Evolutionary conservation across 2,329 filamentous ascomycete species (phyloP).

Genomic region (Pseudogymnoascus sp.): DNA sequence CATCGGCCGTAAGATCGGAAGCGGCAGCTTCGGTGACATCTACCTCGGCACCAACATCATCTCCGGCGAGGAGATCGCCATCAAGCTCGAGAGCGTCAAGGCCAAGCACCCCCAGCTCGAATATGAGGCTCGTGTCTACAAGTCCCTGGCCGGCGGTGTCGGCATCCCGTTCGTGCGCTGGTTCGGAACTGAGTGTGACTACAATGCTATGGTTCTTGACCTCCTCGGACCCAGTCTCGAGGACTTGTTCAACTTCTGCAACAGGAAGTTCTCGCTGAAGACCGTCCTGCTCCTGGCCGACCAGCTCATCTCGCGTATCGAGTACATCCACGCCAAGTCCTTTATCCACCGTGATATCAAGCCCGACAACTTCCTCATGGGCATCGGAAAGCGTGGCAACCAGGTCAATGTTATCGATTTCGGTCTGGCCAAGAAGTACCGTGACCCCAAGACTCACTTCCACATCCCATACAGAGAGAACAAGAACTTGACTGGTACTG

Average conservation of each 20-base stretch:
- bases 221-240: constrained; percentile 91
- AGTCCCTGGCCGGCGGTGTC: constrained; percentile 86
- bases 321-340: constrained; percentile 99
- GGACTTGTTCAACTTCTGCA: constrained; percentile 99
- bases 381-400: constrained; percentile 97
- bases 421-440: constrained; percentile 98
- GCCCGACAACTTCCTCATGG: constrained; percentile 99
- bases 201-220: constrained; percentile 99
- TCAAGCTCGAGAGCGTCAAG: constrained; percentile 99
- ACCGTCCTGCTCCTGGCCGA: constrained; percentile 94
- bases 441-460: constrained; percentile 99
- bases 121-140: constrained; percentile 93
- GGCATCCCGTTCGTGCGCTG: constrained; percentile 98
- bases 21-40: constrained; percentile 95
- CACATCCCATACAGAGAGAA: constrained; percentile 99
- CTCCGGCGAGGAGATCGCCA: constrained; percentile 97
- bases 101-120: constrained; percentile 98
- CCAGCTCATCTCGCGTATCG: constrained; percentile 97
- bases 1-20: constrained; percentile 98
- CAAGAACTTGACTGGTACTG: constrained; percentile 99
- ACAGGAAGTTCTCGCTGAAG: constrained; percentile 98
- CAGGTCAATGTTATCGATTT: constrained; percentile 99
- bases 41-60: constrained; percentile 99
- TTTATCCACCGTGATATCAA: constrained; percentile 99
- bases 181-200: constrained; percentile 99